Base-by-base conservation (phyloP, 2,329 filamentous ascomycete species). In the Epichloe hybrida region DNA sequence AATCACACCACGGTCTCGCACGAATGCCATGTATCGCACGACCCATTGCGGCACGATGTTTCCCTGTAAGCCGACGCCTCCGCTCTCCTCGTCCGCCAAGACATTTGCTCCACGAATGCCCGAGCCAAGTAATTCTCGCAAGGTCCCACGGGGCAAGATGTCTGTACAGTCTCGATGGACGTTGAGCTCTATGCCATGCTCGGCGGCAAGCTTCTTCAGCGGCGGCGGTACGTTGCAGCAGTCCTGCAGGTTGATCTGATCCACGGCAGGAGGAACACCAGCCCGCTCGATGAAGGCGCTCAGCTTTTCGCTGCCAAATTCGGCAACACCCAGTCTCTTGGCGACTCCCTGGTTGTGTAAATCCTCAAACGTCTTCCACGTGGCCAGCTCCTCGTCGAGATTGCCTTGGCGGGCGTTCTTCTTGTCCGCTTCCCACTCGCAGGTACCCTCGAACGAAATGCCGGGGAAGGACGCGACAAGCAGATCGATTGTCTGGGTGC, bases 231-330 rank as follows among this genome's bases (percentile, higher is more conserved):
- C 93, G 45, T 89, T 91, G 69, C 93, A 98, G 72, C 91, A 97
- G 68, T 97, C 88, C 59, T 87, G 83, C 48, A 95, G 80, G 64
- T 97, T 97, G 74, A 98, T 95, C 74, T 98, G 93, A 67, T 97
- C 83, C 40, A 97, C 91, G 20, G 80, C 78, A 0, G 93, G 93
- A 57, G 79, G 79, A 53, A 95, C 73, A 40, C 72, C 74, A 21
- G 87, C 84, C 54, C 80, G 74, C 41, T 80, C 74, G 27, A 97
- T 72, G 60, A 98, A 90, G 13, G 79, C 80, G n/a, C 77, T 70
- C 38, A 98, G 72, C 60, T 93, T 84, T 59, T 89, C 82, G 58
- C 82, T 87, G 50, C 91, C 90, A 64, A 96, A 97, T 67, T 98
- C 93, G 47, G 93, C 82, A 27, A 97, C 78, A 1, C 93, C 93